Evolutionary conservation across 2,329 filamentous ascomycete species (phyloP), one percentile per base, ranked within the genome.

Genomic region (Talaromyces marneffei): DNA sequence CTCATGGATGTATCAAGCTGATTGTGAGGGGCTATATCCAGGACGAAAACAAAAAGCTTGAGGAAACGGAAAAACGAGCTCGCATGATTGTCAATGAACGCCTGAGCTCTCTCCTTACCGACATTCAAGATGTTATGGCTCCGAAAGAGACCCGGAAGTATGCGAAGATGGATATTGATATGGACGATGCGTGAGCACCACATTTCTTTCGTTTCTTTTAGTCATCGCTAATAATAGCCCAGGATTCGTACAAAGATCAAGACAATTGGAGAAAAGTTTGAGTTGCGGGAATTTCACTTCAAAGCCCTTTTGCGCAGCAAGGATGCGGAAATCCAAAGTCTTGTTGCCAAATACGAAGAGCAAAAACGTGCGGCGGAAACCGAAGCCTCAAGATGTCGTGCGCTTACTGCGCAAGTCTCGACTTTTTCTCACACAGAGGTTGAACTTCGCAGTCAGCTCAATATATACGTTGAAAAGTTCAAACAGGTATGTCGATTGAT

Each of bases 381-480:
- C 55, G 94, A 99, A 77, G 80, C 87, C 23, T 83, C 83, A 60
- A 89, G 92, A 68, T 90, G 91, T 62, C 87, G 92, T 65, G 90
- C 93, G 66, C 82, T 99, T 57, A 96, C 94, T 68, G 83, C 87
- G 37, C 94, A 99, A 77, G 92, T 97, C 25, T 91, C 92, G 67
- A 95, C 92, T 1, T 97, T 97, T 74, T 94, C 92, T 37, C 94
- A 96, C 76, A 97, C 93, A 9, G 94, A 99, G 77, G 89, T 90
- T 16, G 93, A 97, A 76, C 83, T 99, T 60, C 83, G 94, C 63
- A 95, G 91, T 69, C 94, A 99, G 77, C 86, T 99, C 69, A 97
- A 97, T 74, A 93, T 97, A 69, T 99, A 99, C 70, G 93, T 97
- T 27, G 94, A 99, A 74, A 99, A 97, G 79, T 97, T 97, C 79